phyloP scores from a whole-genome alignment of 2,329 filamentous ascomycete genomes.

The Fusarium gaditjirri region DNA sequence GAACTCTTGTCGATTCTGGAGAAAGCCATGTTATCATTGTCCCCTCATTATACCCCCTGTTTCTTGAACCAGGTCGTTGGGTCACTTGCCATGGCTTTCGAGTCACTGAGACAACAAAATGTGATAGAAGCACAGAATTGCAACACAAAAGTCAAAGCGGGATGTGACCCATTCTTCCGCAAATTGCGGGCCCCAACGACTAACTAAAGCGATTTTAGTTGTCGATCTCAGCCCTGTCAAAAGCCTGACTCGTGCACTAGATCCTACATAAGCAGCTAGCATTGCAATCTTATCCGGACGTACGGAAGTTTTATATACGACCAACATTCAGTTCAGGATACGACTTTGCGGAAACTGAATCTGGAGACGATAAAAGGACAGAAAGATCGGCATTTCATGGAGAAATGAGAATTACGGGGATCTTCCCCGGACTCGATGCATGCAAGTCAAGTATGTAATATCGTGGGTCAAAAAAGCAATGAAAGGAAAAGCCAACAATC shows the following conservation, averaged over 20 bases:
- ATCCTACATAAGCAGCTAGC: background rate
- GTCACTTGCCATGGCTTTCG: background rate
- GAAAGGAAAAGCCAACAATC: background rate
- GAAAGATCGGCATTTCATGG: background rate
- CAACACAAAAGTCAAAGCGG: background rate
- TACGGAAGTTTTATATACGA: background rate
- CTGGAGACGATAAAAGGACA: background rate
- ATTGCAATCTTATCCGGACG: slow-evolving; percentile 1
- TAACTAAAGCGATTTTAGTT: background rate
- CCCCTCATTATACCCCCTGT: background rate
- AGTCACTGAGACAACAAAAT: background rate
- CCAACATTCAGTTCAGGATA: background rate
- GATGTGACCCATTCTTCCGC: background rate
- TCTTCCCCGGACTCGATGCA: background rate
- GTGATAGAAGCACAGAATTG: background rate
- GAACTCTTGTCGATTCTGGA: background rate
- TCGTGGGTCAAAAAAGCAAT: background rate
- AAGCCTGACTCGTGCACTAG: slow-evolving; percentile 5
- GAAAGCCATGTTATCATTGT: background rate
- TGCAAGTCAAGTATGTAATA: background rate
- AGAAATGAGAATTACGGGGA: background rate
- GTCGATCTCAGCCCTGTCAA: slow-evolving; percentile 12
- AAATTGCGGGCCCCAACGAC: background rate
- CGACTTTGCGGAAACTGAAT: background rate
- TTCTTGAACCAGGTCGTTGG: background rate